phyloP scores from a whole-genome alignment of 2,329 filamentous ascomycete genomes.

The Exophiala sideris region DNA sequence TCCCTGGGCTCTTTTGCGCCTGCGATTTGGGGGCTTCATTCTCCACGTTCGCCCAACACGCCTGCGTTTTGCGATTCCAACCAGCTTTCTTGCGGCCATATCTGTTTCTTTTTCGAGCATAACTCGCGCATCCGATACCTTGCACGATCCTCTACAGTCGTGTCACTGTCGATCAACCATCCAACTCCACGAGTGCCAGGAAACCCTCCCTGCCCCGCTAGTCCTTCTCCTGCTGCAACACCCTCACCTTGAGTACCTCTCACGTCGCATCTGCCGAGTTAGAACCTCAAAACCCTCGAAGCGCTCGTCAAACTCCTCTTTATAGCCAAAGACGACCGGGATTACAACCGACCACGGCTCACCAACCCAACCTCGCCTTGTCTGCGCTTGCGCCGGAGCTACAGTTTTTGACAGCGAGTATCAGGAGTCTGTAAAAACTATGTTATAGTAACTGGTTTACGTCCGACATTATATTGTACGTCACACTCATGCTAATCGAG shows the following conservation, averaged over 20 bases:
- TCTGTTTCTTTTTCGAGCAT: not conserved
- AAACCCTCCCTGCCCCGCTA: conserved; percentile 1
- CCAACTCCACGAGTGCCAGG: not conserved
- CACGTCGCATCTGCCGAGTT: not conserved
- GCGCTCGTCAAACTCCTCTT: too few relatives aligned
- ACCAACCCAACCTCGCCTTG: not conserved
- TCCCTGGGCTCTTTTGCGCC: not conserved
- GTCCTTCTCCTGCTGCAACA: not conserved
- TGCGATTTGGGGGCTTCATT: conserved; percentile 11
- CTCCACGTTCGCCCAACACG: conserved; percentile 19
- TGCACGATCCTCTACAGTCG: not conserved
- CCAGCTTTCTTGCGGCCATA: not conserved
- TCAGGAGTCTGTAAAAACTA: conserved; percentile 6
- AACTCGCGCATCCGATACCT: not conserved
- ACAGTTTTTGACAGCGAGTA: conserved; percentile 7
- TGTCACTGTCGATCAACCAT: not conserved
- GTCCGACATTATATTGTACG: conserved; percentile 9
- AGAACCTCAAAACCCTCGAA: too few relatives aligned
- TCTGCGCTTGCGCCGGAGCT: conserved; percentile 5
- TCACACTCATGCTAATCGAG: not conserved
- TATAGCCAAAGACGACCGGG: too few relatives aligned
- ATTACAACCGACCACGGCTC: too few relatives aligned
- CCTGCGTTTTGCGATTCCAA: conserved; percentile 5
- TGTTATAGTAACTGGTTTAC: conserved; percentile 12
- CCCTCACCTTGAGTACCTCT: not conserved